A percentile compares a stretch with the other conserved stretches of the same genome.
Conservation (phyloP, 306 rosid genomes). For the Begonia peltatifolia region DNA sequence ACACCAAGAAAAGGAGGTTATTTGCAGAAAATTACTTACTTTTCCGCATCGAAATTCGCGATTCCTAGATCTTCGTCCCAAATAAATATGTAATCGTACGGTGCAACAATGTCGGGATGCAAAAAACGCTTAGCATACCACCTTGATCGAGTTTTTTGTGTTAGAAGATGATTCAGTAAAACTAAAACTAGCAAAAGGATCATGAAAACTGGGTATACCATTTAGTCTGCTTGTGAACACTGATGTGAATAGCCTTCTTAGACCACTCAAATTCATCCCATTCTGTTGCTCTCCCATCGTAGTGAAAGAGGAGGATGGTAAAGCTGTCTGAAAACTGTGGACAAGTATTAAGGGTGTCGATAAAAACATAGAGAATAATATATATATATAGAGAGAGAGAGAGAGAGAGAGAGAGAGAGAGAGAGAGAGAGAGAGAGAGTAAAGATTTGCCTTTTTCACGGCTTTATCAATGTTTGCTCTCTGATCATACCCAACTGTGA, state of each 20-base stretch:
- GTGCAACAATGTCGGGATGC: conserved; percentile 95
- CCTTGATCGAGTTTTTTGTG: conserved; percentile 18
- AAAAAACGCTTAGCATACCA: conserved; percentile 96
- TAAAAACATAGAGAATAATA: too few species aligned
- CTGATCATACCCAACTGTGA: conserved; percentile 78
- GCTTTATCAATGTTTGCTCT: conserved; percentile 66
- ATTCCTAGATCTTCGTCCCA: conserved; percentile 99
- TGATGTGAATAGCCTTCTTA: conserved; percentile 77
- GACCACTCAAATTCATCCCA: conserved; percentile 98
- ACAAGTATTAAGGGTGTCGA: background rate
- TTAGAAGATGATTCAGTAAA: background rate
- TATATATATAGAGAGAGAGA: too few species aligned
- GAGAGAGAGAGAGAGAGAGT: conserved; percentile 12
- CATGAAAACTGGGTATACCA: conserved; percentile 25
- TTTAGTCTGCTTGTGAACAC: conserved; percentile 76
- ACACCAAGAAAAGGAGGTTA: background rate
- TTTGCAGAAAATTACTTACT: conserved; percentile 34
- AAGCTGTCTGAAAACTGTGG: conserved; percentile 81
- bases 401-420: conserved; percentile 12
- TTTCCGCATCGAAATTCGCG: conserved; percentile 82
- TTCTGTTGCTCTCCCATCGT: conserved; percentile 80
- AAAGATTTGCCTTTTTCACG: conserved; percentile 68
- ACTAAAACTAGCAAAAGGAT: too few species aligned
- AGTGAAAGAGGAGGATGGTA: conserved; percentile 77
- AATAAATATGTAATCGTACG: conserved; percentile 83